Evolutionary conservation across 2,329 filamentous ascomycete species (phyloP), one percentile per base, ranked within the genome.

Genomic region (Graphilbum ipis-grandicollis): DNA sequence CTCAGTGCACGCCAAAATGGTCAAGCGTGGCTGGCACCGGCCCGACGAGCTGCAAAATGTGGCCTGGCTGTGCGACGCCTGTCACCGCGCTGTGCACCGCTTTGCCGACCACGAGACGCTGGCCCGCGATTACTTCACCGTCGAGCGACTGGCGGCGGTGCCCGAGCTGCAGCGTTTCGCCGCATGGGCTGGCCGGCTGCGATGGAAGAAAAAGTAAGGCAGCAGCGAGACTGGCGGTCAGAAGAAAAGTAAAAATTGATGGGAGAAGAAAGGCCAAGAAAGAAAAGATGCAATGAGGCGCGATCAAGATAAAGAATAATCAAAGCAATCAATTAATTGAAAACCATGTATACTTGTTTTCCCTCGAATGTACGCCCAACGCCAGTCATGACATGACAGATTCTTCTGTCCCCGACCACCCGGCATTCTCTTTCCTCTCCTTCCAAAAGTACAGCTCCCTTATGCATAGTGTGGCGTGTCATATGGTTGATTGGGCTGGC

Each of bases 11-110:
- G 74, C 68, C 8, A 83, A 84, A 51, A 81, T 71, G 4, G 52
- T 83, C 29, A 83, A 80, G 60, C 63, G 81, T 31, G 79, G 78
- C 1, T 92, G 83, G 83, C 80, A 86, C 58, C 66, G 68, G 4
- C 71, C 74, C 43, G 79, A 81, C 53, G 70, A 75, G 56, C 53
- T 92, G 53, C 73, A 81, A 48, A 84, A 75, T 50, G 84, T 90
- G 17, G 83, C 84, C 12, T 92, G 83, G 83, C 56, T 93, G 45
- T 92, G 84, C 55, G 65, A 82, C 35, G 79, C 82, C 3, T 93
- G 84, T 49, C 84, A 93, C 59, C 71, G 68, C 31, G 85, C 83
- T 51, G 81, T 92, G 52, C 84, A 92, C 59, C 60, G 71, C 29
- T 70, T 85, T 50, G 76, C 72, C 25, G 64, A 58, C 5, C 83